phyloP scores from a whole-genome alignment of 1,284 basidiomycete genomes.

The Gomphus sp. region DNA sequence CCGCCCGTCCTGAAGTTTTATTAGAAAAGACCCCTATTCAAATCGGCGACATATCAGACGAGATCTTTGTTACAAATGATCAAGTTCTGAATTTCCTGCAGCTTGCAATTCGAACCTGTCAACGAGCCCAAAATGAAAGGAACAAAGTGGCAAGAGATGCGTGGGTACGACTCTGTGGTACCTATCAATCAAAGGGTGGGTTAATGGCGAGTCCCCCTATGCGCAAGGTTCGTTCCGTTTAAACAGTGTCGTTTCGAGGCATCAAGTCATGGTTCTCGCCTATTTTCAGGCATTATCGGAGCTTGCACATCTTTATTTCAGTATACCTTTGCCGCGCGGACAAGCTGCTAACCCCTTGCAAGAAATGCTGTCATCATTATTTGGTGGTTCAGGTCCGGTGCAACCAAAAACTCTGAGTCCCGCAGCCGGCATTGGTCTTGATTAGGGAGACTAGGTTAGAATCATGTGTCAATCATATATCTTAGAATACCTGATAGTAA shows the following conservation, averaged over 20 bases:
- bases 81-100: constrained; percentile 79
- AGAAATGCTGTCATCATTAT: constrained; percentile 76
- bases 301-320: constrained; percentile 71
- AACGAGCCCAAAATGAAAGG: constrained; percentile 70
- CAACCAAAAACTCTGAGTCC: constrained; percentile 33
- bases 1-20: constrained; percentile 28
- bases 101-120: constrained; percentile 74
- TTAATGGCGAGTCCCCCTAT: constrained; percentile 58
- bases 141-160: constrained; percentile 66
- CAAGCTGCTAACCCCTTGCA: constrained; percentile 72
- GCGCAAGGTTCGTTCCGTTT: constrained; percentile 48
- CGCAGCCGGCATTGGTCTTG: constrained; percentile 10
- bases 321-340: constrained; percentile 61
- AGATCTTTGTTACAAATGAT: constrained; percentile 67
- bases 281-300: constrained; percentile 30
- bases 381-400: constrained; percentile 42
- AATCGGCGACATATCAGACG: constrained; percentile 34
- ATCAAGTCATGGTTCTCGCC: background rate
- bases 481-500: background rate
- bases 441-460: background rate
- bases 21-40: constrained; percentile 28
- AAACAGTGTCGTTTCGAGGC: background rate
- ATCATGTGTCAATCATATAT: background rate
- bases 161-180: constrained; percentile 76
- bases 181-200: constrained; percentile 64